These are phyloP conservation scores for Nakazawaea holstii DNA, from an alignment of 805 yeast genomes.

Conservation along the genomic window DNA sequence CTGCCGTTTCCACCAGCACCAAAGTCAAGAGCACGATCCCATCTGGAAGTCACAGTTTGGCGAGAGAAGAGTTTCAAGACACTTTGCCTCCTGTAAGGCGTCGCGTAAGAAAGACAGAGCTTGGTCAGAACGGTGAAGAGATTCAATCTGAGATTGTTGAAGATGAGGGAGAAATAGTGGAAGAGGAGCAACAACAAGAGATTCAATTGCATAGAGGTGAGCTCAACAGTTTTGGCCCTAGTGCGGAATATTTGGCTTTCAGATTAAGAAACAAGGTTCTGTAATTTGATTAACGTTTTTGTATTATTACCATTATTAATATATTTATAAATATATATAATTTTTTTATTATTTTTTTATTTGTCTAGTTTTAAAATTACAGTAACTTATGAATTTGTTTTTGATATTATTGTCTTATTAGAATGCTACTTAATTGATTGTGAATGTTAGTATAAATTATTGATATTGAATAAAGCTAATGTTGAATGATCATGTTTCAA, in stretches of 20 bases:
- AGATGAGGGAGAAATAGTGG: no score
- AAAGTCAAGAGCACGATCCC: background rate
- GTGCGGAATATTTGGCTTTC: conserved; percentile 69
- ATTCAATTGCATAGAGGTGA: conserved; percentile 8
- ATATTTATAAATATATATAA: no score
- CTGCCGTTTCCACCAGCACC: background rate
- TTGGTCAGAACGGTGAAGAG: conserved; percentile 20
- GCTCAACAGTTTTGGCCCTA: conserved; percentile 53
- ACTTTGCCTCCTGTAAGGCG: background rate
- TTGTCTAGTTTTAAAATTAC: background rate
- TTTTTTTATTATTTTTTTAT: no score
- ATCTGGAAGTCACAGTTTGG: background rate
- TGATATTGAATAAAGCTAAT: background rate
- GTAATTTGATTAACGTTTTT: background rate
- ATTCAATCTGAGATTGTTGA: conserved; percentile 8
- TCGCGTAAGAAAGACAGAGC: conserved; percentile 24
- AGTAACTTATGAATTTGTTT: background rate
- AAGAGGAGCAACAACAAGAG: no score
- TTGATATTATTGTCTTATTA: no score
- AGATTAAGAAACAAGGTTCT: conserved; percentile 21
- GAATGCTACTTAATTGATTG: no score
- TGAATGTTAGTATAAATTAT: background rate
- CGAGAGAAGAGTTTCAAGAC: background rate
- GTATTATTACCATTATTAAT: background rate
- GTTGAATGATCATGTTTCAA: background rate